Evolutionary conservation across 345 rosid species (phyloP).

Genomic region (Citrus medica): DNA sequence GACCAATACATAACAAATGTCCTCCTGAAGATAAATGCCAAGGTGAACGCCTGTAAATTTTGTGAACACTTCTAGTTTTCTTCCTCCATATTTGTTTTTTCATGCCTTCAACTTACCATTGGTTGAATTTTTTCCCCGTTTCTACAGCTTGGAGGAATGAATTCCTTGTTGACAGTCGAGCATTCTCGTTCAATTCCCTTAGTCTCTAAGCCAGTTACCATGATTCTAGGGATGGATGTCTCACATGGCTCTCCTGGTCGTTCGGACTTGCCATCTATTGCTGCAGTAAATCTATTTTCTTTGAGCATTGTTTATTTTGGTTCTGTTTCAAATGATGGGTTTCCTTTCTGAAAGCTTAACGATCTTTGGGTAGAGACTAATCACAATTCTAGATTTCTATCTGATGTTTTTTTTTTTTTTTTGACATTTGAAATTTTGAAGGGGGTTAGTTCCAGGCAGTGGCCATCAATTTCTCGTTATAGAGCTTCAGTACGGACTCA

Average conservation of each 20-base stretch:
- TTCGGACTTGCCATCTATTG: conserved; percentile 34
- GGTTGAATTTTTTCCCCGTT: background rate
- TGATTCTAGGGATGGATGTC: conserved; percentile 42
- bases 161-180: conserved; percentile 28
- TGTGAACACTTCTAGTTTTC: background rate
- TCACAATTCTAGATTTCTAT: background rate
- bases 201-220: conserved; percentile 27
- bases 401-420: background rate
- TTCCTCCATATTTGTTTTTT: background rate
- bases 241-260: conserved; percentile 40
- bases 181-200: conserved; percentile 27
- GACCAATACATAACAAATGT: conserved; percentile 35
- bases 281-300: conserved; percentile 21
- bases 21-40: conserved; percentile 35
- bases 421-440: background rate
- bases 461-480: conserved; percentile 78
- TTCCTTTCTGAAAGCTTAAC: background rate
- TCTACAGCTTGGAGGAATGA: conserved; percentile 39
- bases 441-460: conserved; percentile 78
- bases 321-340: background rate
- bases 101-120: background rate
- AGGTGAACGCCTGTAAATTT: conserved; percentile 11
- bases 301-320: background rate
- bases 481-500: conserved; percentile 86
- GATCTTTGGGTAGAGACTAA: background rate